phyloP scores from a whole-genome alignment of 2,329 filamentous ascomycete species.

The Paracoccidioides brasiliensis region DNA sequence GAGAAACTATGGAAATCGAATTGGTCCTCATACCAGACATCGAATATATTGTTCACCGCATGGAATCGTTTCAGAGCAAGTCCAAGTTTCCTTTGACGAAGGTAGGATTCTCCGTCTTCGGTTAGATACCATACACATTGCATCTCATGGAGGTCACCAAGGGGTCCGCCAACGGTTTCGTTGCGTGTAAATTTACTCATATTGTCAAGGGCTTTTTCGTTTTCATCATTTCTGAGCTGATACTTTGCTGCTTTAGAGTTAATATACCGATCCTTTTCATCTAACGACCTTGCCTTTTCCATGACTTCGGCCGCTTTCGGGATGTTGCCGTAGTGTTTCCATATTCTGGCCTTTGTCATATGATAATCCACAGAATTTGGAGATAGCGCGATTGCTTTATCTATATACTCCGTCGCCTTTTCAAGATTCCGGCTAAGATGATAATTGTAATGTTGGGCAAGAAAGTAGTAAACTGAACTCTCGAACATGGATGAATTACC shows the following conservation, averaged over 20 bases:
- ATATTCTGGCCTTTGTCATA: constrained; percentile 90
- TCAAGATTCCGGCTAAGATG: constrained; percentile 68
- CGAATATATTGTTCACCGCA: constrained; percentile 80
- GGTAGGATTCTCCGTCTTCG: constrained; percentile 83
- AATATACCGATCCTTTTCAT: constrained; percentile 88
- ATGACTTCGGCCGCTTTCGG: constrained; percentile 73
- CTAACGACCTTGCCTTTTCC: constrained; percentile 73
- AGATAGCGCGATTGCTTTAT: constrained; percentile 67
- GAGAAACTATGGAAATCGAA: constrained; percentile 99
- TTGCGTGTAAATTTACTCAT: constrained; percentile 91
- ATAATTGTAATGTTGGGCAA: constrained; percentile 96
- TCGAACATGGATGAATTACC: constrained; percentile 51
- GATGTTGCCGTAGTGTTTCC: constrained; percentile 75
- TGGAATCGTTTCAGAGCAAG: constrained; percentile 88
- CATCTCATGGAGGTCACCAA: constrained; percentile 92
- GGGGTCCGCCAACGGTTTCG: constrained; percentile 72
- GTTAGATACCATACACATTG: constrained; percentile 96
- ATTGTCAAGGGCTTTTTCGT: constrained; percentile 70
- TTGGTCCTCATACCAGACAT: constrained; percentile 95
- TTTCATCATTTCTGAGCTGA: constrained; percentile 82
- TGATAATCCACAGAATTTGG: constrained; percentile 78
- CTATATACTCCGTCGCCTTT: constrained; percentile 70
- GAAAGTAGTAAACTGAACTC: constrained; percentile 75
- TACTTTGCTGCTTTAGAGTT: constrained; percentile 98
- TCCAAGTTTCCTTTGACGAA: constrained; percentile 67